Base-by-base conservation (phyloP, 495 filamentous ascomycete genomes). In the Daldinia loculata region DNA sequence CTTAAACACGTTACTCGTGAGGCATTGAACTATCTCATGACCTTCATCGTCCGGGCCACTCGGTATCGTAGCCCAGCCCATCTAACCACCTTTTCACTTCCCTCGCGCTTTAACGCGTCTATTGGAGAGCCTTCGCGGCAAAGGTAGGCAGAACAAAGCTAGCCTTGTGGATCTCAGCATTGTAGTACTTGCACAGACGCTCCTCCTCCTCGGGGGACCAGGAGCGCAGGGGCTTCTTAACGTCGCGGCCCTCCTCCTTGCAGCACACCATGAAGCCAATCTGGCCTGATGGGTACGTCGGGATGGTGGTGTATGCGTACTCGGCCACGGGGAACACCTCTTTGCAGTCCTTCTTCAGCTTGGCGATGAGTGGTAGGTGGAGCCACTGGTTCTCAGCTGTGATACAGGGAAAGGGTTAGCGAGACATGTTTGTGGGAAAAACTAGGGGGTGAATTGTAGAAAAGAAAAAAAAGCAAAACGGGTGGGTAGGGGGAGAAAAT, bases 231-330 rank as follows among this genome's bases (percentile, higher is more conserved):
- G 96, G 96, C 80, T 89, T 90, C 76, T 84, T 90, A 63, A 98
- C 88, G 82, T 99, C 89, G 77, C 90, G 89, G 71, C 78, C 87
- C 72, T 88, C 85, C 77, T 98, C 95, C 89, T 98, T 98, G 89
- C 86, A 92, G 89, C 95, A 98, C 71, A 99, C 93, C 93, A 98
- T 97, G 89, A 98, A 99, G 80, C 96, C 96, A 78, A 99, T 99
- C 86, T 98, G 95, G 80, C 96, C 96, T 63, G 92, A 95, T 63
- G 96, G 96, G 86, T 99, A 99, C 77, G 96, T 99, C 63, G 96
- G 96, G 84, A 98, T 99, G 76, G 95, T 98, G 74, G 96, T 98
- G 89, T 97, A 99, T 70, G 92, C 96, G 86, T 98, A 99, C 83
- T 98, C 96, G 79, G 90, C 96, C 63, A 91, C 90, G 56, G 96